Conservation (phyloP, 2,329 filamentous ascomycete species). For the Neophaeococcomyces aloes region DNA sequence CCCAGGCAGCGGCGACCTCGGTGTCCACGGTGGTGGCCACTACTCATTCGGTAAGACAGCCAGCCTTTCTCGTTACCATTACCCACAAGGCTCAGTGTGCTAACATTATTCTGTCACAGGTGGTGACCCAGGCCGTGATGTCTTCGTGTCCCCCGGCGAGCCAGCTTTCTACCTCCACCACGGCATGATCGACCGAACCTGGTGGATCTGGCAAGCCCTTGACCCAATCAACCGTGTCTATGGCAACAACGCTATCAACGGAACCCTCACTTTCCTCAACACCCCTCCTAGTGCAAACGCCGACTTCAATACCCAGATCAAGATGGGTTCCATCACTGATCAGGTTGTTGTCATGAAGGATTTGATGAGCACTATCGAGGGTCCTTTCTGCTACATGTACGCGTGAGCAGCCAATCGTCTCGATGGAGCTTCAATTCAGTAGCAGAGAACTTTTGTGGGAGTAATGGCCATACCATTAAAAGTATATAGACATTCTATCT, state of each 20-base stretch:
- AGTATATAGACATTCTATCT: no score
- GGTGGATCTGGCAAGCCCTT: slow-evolving; percentile 41
- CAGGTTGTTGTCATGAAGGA: slow-evolving; percentile 28
- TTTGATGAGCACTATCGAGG: slow-evolving; percentile 34
- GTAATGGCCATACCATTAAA: no score
- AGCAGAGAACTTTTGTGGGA: no score
- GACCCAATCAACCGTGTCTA: slow-evolving; percentile 27
- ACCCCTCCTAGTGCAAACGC: slow-evolving; percentile 34
- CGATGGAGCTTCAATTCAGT: no score
- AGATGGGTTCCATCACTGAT: slow-evolving; percentile 30
- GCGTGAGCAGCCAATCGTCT: no score
- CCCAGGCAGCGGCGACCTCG: slow-evolving; percentile 25
- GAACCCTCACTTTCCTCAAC: slow-evolving; percentile 37
- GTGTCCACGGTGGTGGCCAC: slow-evolving; percentile 39
- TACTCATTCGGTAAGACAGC: slow-evolving; percentile 33
- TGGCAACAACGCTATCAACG: slow-evolving; percentile 28
- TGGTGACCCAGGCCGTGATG: slow-evolving; percentile 26
- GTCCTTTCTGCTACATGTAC: slow-evolving; percentile 40
- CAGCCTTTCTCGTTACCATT: neutral
- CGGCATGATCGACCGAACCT: slow-evolving; percentile 38
- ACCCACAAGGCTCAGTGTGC: no score
- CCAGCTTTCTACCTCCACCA: slow-evolving; percentile 42
- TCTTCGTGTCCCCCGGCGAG: slow-evolving; percentile 38
- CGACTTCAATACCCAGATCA: slow-evolving; percentile 35
- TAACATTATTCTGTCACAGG: slow-evolving; percentile 7